Conservation (phyloP, 1,284 basidiomycete species). For the Malassezia japonica region DNA sequence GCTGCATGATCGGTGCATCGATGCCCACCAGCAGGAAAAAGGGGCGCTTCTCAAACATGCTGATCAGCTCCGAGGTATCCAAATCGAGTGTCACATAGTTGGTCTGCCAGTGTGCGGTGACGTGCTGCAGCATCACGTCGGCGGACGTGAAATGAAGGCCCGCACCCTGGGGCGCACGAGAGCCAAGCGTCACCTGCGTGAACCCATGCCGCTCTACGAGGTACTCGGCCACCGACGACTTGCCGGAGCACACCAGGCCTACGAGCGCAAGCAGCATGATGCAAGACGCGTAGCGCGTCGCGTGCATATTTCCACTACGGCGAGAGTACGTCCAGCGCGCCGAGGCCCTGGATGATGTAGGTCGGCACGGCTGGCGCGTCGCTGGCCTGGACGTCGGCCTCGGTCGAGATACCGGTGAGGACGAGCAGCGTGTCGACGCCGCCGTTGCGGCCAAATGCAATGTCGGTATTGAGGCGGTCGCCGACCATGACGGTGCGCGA, state of each 20-base stretch:
- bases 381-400: constrained; percentile 54
- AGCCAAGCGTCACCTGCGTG: constrained; percentile 37
- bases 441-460: constrained; percentile 76
- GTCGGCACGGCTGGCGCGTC: constrained; percentile 38
- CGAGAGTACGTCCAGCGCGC: constrained; percentile 29
- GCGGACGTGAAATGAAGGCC: constrained; percentile 5
- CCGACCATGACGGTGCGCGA: constrained; percentile 83
- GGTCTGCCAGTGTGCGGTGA: constrained; percentile 70
- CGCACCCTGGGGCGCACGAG: background rate
- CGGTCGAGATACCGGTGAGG: constrained; percentile 61
- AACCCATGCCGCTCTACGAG: constrained; percentile 56
- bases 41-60: constrained; percentile 73
- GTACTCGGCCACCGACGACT: constrained; percentile 65
- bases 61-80: constrained; percentile 53
- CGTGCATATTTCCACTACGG: constrained; percentile 3
- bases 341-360: constrained; percentile 36
- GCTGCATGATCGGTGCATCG: constrained; percentile 66
- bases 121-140: constrained; percentile 61
- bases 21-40: constrained; percentile 78
- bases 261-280: constrained; percentile 75
- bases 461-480: constrained; percentile 88
- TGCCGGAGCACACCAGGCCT: constrained; percentile 73
- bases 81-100: constrained; percentile 75
- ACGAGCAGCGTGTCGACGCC: constrained; percentile 80
- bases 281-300: background rate